Base-by-base conservation (phyloP, 208 protist genomes). In the Phytomonas sp. region DNA sequence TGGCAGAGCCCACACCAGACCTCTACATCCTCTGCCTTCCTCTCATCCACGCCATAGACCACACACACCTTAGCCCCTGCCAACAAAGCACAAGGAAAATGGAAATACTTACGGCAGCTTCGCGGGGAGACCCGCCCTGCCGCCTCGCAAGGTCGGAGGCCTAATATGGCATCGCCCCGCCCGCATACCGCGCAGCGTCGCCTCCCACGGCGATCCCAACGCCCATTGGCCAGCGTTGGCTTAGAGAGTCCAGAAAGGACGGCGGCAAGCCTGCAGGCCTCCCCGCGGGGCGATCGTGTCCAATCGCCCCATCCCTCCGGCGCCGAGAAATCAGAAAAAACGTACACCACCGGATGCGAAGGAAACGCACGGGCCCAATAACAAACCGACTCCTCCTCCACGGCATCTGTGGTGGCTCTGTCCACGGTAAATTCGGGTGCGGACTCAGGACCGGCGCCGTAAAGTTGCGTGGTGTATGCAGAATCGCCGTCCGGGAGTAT, bases 31-130 rank as follows among this genome's bases (percentile, higher is more conserved):
- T 63, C 70, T 11, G 11, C 56, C 29, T 36, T 3, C n/a, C 36
- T 29, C 33, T 74, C 66, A 29, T 89, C 80, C 0, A 86, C 69
- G 7, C 84, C 81, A 32, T 81, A 83, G 29, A 91, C 74, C 19
- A 87, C 30, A 52, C 89, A 94, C 29, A 76, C 76, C 0, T 70
- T 64, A 33, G 74, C 65, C 29, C 87, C 87, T 12, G 89, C 87
- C 34, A 94, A 76, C 34, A 91, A 69, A 29, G 89, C 86, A 69
- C 89, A 94, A 32, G 82, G 81, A 60, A 84, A 85, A 64, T 94
- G 89, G 68, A 80, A 91, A 10, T 67, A 49, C 40, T 16, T 49
- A 49, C 40, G 14, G 14, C 40, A 89, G 37, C 65, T 74, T 29
- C 63, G 66, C 42, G 63, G 40, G 19, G 40, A 62, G 0, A 59